These are phyloP conservation scores for Taphrina flavorubra DNA, from an alignment of 1,139 yeast species.

Conservation along the genomic window DNA sequence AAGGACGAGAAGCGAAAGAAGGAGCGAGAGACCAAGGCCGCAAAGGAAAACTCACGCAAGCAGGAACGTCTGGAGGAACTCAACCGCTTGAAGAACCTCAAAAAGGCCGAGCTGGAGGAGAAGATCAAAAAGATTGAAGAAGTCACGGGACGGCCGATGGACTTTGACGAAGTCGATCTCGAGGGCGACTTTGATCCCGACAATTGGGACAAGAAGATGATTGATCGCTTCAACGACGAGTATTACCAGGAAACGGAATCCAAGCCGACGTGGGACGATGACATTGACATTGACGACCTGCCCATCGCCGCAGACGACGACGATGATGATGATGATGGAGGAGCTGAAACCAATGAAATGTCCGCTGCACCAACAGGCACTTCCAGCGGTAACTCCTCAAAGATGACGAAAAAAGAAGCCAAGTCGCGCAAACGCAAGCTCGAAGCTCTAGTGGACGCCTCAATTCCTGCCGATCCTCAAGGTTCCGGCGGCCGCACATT, in stretches of 20 bases:
- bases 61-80: slow-evolving; percentile 65
- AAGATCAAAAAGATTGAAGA: slow-evolving; percentile 76
- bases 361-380: slow-evolving; percentile 13
- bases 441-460: slow-evolving; percentile 33
- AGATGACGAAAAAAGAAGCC: slow-evolving; percentile 66
- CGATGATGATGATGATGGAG: slow-evolving; percentile 41
- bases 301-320: slow-evolving; percentile 49
- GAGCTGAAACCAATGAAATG: slow-evolving; percentile 43
- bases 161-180: slow-evolving; percentile 71
- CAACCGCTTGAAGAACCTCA: slow-evolving; percentile 73
- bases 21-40: slow-evolving; percentile 74
- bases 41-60: slow-evolving; percentile 60
- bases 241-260: slow-evolving; percentile 65
- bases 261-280: slow-evolving; percentile 64
- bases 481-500: slow-evolving; percentile 55
- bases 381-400: slow-evolving; percentile 59
- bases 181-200: slow-evolving; percentile 89
- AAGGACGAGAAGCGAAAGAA: slow-evolving; percentile 76
- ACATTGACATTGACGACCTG: slow-evolving; percentile 51
- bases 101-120: slow-evolving; percentile 77
- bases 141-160: slow-evolving; percentile 65
- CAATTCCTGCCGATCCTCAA: slow-evolving; percentile 3
- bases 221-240: slow-evolving; percentile 81
- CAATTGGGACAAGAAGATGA: slow-evolving; percentile 90
- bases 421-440: slow-evolving; percentile 64